A percentile compares a stretch with the other conserved stretches of the same genome.
These are phyloP conservation scores for Saccharomycopsis capsularis DNA, from an alignment of 805 yeast genomes.

Conservation along the genomic window DNA sequence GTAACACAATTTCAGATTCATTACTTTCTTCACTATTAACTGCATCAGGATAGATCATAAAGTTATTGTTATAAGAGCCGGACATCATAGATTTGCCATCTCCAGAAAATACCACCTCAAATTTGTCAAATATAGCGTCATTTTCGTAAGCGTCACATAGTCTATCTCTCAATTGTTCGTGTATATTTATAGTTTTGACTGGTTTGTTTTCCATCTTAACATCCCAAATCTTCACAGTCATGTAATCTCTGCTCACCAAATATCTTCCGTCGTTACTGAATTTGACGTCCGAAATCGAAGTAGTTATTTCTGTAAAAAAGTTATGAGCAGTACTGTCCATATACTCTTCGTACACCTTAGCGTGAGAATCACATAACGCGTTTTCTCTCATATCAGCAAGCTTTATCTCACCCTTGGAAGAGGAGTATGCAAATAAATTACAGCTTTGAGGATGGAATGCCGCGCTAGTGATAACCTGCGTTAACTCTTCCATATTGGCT, in stretches of 20 bases:
- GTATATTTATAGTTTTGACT: slow-evolving; percentile 87
- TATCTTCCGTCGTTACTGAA: slow-evolving; percentile 89
- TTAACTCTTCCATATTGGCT: slow-evolving; percentile 95
- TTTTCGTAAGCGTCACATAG: slow-evolving; percentile 96
- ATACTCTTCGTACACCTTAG: slow-evolving; percentile 85
- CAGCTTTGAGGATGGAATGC: slow-evolving; percentile 93
- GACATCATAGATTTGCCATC: slow-evolving; percentile 91
- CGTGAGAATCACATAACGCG: slow-evolving; percentile 86
- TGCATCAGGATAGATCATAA: slow-evolving; percentile 91
- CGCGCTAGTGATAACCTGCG: slow-evolving; percentile 95
- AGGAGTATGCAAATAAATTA: slow-evolving; percentile 90
- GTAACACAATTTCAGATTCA: slow-evolving; percentile 68
- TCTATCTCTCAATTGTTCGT: slow-evolving; percentile 87
- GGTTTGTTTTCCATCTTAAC: slow-evolving; percentile 95
- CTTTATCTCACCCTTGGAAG: slow-evolving; percentile 92
- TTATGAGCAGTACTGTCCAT: slow-evolving; percentile 89
- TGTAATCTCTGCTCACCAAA: slow-evolving; percentile 93
- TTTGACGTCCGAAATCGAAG: slow-evolving; percentile 88
- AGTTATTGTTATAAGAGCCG: slow-evolving; percentile 94
- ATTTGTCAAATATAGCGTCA: slow-evolving; percentile 97
- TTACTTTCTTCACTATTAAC: slow-evolving; percentile 31
- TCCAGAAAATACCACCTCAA: slow-evolving; percentile 92
- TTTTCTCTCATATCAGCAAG: slow-evolving; percentile 94
- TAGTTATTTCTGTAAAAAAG: slow-evolving; percentile 94
- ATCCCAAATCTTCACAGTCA: slow-evolving; percentile 98